These are phyloP conservation scores for Mycosphaerella sp. DNA, from an alignment of 2,329 filamentous ascomycete species.

Conservation along the genomic window DNA sequence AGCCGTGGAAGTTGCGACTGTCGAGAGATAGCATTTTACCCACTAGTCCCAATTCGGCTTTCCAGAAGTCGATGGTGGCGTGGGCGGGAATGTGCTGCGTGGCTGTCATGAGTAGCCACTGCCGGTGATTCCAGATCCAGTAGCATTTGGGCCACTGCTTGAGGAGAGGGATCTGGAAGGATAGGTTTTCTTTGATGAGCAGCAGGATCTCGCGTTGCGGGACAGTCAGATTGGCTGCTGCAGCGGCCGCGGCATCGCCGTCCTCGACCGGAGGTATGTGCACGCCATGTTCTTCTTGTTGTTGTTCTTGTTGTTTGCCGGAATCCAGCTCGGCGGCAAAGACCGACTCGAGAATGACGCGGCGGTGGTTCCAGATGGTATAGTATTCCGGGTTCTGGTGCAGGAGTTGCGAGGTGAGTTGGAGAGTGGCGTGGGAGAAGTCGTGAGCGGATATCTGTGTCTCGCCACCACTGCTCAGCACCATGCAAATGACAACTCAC, in stretches of 20 bases:
- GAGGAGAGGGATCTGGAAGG: conserved; percentile 77
- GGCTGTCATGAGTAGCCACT: conserved; percentile 73
- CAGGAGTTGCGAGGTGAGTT: conserved; percentile 65
- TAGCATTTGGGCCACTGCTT: conserved; percentile 92
- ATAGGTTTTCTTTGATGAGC: conserved; percentile 65
- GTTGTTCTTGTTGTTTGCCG: conserved; percentile 8
- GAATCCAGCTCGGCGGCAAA: conserved; percentile 45
- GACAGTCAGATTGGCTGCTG: conserved; percentile 26
- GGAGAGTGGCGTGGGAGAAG: conserved; percentile 53
- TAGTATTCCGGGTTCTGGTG: conserved; percentile 81
- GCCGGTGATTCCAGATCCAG: conserved; percentile 97
- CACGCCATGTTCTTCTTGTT: no score
- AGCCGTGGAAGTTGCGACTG: conserved; percentile 90
- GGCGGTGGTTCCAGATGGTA: conserved; percentile 84
- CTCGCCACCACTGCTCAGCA: conserved; percentile 18
- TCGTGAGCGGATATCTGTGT: conserved; percentile 41
- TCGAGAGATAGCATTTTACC: conserved; percentile 84
- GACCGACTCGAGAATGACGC: conserved; percentile 60
- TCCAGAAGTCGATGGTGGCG: conserved; percentile 64
- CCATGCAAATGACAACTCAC: no score
- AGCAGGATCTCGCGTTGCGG: conserved; percentile 39
- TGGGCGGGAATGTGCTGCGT: conserved; percentile 54
- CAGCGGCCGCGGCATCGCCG: conserved; percentile 24
- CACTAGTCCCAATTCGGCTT: conserved; percentile 73
- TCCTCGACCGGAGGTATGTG: conserved; percentile 15